Percentiles rank a stretch among this genome's conserved stretches.
phyloP scores from a whole-genome alignment of 2,329 filamentous ascomycete genomes.

The Cercospora nicotianae region DNA sequence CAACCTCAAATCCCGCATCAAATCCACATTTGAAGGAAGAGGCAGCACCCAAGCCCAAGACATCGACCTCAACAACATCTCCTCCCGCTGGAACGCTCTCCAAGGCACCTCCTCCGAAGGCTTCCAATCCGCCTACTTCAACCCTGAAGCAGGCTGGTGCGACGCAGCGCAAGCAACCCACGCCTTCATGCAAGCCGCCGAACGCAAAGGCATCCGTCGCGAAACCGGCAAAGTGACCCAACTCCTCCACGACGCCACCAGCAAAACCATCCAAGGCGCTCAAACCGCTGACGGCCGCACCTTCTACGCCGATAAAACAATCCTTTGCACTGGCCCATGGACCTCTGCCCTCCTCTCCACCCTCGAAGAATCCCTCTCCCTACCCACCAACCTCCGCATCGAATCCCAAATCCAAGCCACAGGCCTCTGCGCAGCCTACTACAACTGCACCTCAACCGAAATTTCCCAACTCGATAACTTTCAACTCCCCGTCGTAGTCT shows the following conservation, averaged over 20 bases:
- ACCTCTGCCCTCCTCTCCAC: slow-evolving; percentile 56
- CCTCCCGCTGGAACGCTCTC: slow-evolving; percentile 43
- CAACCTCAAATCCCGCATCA: slow-evolving; percentile 46
- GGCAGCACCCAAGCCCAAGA: slow-evolving; percentile 43
- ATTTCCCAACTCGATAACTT: slow-evolving; percentile 46
- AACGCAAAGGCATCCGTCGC: slow-evolving; percentile 50
- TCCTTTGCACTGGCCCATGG: slow-evolving; percentile 59
- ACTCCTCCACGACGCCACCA: slow-evolving; percentile 43
- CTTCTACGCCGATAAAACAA: slow-evolving; percentile 54
- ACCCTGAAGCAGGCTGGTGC: slow-evolving; percentile 56
- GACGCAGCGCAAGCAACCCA: slow-evolving; percentile 52
- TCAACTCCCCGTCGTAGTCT: slow-evolving; percentile 55
- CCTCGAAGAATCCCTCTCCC: slow-evolving; percentile 45
- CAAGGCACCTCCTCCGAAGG: slow-evolving; percentile 40
- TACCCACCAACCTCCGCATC: slow-evolving; percentile 50
- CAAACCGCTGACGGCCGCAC: slow-evolving; percentile 49
- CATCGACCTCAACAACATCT: slow-evolving; percentile 47
- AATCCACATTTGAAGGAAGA: slow-evolving; percentile 54
- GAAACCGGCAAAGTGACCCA: slow-evolving; percentile 47
- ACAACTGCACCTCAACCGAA: slow-evolving; percentile 53
- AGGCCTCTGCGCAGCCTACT: slow-evolving; percentile 61
- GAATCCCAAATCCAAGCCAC: slow-evolving; percentile 59
- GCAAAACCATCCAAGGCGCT: slow-evolving; percentile 48
- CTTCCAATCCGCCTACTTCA: slow-evolving; percentile 49
- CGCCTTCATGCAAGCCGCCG: slow-evolving; percentile 47